Evolutionary conservation across 2,329 filamentous ascomycete genomes (phyloP).

Genomic region (Fusarium keratoplasticum): DNA sequence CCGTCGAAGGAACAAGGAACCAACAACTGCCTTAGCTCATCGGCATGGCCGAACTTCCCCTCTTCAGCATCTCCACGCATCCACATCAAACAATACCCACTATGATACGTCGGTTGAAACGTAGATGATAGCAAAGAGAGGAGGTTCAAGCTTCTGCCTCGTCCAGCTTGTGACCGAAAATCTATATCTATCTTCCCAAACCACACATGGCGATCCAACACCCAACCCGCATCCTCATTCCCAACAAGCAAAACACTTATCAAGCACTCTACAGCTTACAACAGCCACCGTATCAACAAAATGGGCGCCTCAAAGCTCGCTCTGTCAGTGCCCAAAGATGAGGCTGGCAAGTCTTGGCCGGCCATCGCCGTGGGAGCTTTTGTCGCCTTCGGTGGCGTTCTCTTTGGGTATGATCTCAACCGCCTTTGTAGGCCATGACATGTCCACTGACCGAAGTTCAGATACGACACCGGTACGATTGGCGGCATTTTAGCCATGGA

Average conservation of each 20-base stretch:
- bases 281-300: background rate
- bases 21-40: background rate
- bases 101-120: background rate
- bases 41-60: background rate
- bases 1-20: background rate
- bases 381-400: conserved; percentile 21
- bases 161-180: background rate
- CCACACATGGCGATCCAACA: background rate
- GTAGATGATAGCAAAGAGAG: background rate
- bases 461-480: conserved; percentile 48
- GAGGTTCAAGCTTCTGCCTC: background rate
- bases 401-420: conserved; percentile 9
- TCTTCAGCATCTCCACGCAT: background rate
- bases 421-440: background rate
- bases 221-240: background rate
- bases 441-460: background rate
- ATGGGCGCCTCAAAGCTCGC: background rate
- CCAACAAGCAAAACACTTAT: background rate
- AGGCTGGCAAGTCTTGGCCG: conserved; percentile 69
- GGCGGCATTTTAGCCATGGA: conserved; percentile 54
- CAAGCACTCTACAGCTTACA: background rate
- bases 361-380: conserved; percentile 70
- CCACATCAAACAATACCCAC: background rate
- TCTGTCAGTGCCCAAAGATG: conserved; percentile 27
- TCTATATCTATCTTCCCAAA: background rate